phyloP scores from a whole-genome alignment of 2,329 filamentous ascomycete genomes.

The Conoideocrella luteorostrata region DNA sequence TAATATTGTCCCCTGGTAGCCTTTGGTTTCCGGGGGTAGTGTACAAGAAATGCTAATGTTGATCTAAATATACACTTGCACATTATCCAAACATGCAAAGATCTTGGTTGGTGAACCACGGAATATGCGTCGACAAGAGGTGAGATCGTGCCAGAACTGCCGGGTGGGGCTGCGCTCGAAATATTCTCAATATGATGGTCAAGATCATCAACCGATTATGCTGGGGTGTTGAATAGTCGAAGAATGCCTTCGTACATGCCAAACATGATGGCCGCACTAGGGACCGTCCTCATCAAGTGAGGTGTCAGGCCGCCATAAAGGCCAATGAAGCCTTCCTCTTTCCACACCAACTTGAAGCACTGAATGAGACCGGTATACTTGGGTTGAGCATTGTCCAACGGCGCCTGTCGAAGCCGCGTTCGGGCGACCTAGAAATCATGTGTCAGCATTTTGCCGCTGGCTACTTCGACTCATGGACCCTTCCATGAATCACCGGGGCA shows the following conservation, averaged over 20 bases:
- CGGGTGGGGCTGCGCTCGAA: neutral
- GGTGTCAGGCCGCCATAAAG: constrained; percentile 89
- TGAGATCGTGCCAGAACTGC: no score
- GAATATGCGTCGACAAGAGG: neutral
- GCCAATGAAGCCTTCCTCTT: constrained; percentile 78
- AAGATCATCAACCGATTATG: constrained; percentile 15
- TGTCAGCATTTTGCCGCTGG: constrained; percentile 1
- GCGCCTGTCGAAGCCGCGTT: constrained; percentile 78
- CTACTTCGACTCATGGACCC: neutral
- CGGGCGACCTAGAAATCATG: constrained; percentile 57
- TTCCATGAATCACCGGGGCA: no score
- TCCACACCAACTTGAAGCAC: constrained; percentile 82
- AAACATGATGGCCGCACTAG: constrained; percentile 93
- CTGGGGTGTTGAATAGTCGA: constrained; percentile 36
- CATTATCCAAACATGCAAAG: neutral
- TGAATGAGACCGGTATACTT: constrained; percentile 88
- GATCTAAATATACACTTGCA: neutral
- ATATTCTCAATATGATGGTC: neutral
- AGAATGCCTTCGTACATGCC: constrained; percentile 69
- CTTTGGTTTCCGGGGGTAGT: no score
- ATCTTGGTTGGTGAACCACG: neutral
- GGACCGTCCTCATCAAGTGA: constrained; percentile 84
- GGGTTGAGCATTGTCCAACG: constrained; percentile 60
- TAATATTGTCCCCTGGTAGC: no score
- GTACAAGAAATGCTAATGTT: neutral